These are phyloP conservation scores for Fraxinus dipetala DNA, from an alignment of 305 asterid species.

Conservation along the genomic window DNA sequence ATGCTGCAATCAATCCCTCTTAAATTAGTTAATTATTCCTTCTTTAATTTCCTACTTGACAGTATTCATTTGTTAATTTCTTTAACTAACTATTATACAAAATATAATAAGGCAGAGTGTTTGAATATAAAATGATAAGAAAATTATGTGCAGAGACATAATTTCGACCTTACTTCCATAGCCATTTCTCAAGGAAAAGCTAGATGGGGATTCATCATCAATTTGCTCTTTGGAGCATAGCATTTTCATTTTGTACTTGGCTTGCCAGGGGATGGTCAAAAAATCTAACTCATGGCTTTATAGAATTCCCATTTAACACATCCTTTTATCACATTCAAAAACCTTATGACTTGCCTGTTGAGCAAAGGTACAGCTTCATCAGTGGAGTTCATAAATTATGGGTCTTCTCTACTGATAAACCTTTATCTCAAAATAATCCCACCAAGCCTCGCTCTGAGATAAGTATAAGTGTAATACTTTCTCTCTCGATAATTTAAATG, in stretches of 20 bases:
- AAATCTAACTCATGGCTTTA: slow-evolving; percentile 29
- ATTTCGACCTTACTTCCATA: background rate
- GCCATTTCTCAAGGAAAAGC: background rate
- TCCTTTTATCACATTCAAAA: slow-evolving; percentile 26
- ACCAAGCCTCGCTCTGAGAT: slow-evolving; percentile 34
- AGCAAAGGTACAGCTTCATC: slow-evolving; percentile 30
- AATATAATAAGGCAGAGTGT: no score
- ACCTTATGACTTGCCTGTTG: slow-evolving; percentile 25
- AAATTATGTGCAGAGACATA: background rate
- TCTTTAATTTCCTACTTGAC: background rate
- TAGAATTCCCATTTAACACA: slow-evolving; percentile 17
- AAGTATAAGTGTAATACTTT: slow-evolving; percentile 18
- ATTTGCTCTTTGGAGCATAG: background rate
- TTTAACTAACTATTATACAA: background rate
- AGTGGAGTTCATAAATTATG: slow-evolving; percentile 35
- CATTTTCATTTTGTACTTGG: background rate
- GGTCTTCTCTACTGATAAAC: slow-evolving; percentile 31
- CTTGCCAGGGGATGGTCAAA: background rate
- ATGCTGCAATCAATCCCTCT: background rate
- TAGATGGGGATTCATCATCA: background rate
- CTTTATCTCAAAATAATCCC: slow-evolving; percentile 25
- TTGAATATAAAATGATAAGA: background rate
- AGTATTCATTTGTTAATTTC: background rate
- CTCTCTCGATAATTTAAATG: background rate
- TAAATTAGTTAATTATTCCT: background rate